These are phyloP conservation scores for Malus hybrid DNA, from an alignment of 331 rosid species.

Conservation along the genomic window DNA sequence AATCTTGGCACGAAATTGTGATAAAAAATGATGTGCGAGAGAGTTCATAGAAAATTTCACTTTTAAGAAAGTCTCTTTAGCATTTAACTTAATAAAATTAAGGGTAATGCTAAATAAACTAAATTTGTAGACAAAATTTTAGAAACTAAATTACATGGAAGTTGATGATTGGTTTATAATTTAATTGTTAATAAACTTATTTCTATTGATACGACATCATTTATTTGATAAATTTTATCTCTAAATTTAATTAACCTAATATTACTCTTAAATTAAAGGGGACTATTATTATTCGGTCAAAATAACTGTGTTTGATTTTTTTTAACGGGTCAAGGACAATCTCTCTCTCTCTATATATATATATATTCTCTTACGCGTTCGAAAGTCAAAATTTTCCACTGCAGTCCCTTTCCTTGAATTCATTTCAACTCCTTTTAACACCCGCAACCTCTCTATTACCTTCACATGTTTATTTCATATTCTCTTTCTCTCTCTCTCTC, in stretches of 20 bases:
- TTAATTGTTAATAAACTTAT: too few relatives aligned
- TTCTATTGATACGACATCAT: too few relatives aligned
- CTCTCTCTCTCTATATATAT: background rate
- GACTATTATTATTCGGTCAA: background rate
- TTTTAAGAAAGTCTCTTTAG: too few relatives aligned
- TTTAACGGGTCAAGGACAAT: background rate
- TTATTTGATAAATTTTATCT: too few relatives aligned
- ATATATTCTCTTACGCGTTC: background rate
- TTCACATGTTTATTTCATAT: background rate
- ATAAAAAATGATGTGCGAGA: rapidly evolving
- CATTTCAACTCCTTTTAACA: background rate
- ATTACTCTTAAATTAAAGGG: background rate
- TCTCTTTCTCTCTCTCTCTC: background rate
- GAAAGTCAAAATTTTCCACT: background rate
- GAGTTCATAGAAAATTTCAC: too few relatives aligned
- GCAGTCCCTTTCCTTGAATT: background rate
- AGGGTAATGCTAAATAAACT: too few relatives aligned
- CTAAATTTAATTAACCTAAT: too few relatives aligned
- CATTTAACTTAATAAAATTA: too few relatives aligned
- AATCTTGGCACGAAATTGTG: too few relatives aligned
- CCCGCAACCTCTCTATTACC: background rate
- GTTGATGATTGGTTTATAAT: too few relatives aligned
- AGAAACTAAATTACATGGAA: too few relatives aligned
- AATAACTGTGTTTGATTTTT: background rate
- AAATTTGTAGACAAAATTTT: too few relatives aligned